Conservation (phyloP, 139 green algal species). For the Asterochloris sp. region DNA sequence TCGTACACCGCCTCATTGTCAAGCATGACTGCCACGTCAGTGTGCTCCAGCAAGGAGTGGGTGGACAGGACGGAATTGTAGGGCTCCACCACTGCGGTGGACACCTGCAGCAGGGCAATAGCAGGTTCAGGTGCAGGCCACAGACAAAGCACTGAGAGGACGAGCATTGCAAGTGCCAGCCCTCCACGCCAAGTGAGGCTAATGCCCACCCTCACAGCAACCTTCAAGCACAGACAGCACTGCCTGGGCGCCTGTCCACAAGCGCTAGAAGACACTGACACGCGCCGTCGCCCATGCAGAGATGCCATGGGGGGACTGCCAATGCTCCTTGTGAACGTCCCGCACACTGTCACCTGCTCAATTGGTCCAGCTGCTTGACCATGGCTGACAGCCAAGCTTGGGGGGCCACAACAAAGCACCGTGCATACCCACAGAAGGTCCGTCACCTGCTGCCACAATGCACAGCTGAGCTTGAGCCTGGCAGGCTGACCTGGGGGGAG, state of each 20-base stretch:
- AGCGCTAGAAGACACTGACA: too few relatives aligned
- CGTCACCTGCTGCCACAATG: background rate
- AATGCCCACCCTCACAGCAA: too few relatives aligned
- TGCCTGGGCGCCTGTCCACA: too few relatives aligned
- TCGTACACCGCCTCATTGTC: conserved; percentile 98
- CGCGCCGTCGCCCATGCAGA: too few relatives aligned
- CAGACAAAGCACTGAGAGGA: too few relatives aligned
- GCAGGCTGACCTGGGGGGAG: conserved; percentile 65
- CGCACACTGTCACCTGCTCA: background rate
- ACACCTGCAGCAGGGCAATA: conserved; percentile 53
- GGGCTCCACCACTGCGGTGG: conserved; percentile 92
- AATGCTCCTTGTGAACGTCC: too few relatives aligned
- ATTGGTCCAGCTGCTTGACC: too few relatives aligned
- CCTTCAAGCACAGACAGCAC: too few relatives aligned
- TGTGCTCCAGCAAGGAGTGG: conserved; percentile 97
- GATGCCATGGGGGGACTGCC: too few relatives aligned
- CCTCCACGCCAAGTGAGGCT: too few relatives aligned
- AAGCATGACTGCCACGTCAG: conserved; percentile 95
- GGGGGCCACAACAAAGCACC: background rate
- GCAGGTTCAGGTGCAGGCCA: too few relatives aligned
- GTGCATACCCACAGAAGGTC: background rate
- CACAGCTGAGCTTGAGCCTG: background rate
- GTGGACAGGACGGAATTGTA: conserved; percentile 98
- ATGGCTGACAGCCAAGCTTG: background rate
- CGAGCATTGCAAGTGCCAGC: too few relatives aligned